A percentile compares a stretch with the other conserved stretches of the same genome.
phyloP scores from a whole-genome alignment of 768 basidiomycete species.

The Jaapia argillacea region DNA sequence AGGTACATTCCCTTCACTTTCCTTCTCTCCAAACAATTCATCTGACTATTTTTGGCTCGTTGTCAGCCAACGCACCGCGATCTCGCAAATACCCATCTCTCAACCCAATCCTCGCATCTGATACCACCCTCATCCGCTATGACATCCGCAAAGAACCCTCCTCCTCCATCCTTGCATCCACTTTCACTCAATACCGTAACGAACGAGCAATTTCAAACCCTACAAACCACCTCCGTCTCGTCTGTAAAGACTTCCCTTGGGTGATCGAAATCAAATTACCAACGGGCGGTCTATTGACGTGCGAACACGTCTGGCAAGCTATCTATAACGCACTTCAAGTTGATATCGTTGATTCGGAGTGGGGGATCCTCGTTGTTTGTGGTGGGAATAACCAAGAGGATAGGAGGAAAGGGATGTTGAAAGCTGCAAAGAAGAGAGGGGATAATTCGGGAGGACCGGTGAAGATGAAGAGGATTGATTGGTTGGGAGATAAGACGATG shows the following conservation, averaged over 20 bases:
- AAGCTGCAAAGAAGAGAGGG: slow-evolving; percentile 37
- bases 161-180: no score
- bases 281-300: slow-evolving; percentile 28
- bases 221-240: slow-evolving; percentile 31
- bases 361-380: slow-evolving; percentile 42
- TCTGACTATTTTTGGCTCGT: no score
- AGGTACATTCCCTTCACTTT: no score
- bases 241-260: slow-evolving; percentile 61
- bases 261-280: slow-evolving; percentile 39
- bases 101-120: slow-evolving; percentile 42
- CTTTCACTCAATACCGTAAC: no score
- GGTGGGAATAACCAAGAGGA: slow-evolving; percentile 23
- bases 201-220: background rate
- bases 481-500: slow-evolving; percentile 44
- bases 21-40: no score
- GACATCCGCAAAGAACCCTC: slow-evolving; percentile 33
- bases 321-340: slow-evolving; percentile 39
- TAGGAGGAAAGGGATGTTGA: slow-evolving; percentile 33
- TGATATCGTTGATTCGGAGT: slow-evolving; percentile 54
- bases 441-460: slow-evolving; percentile 17
- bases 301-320: slow-evolving; percentile 45
- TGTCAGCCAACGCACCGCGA: no score
- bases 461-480: slow-evolving; percentile 47
- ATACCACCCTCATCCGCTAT: slow-evolving; percentile 38
- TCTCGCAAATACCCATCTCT: slow-evolving; percentile 42